Base-by-base conservation (phyloP, 2,329 filamentous ascomycete genomes). In the Penicillium freii region DNA sequence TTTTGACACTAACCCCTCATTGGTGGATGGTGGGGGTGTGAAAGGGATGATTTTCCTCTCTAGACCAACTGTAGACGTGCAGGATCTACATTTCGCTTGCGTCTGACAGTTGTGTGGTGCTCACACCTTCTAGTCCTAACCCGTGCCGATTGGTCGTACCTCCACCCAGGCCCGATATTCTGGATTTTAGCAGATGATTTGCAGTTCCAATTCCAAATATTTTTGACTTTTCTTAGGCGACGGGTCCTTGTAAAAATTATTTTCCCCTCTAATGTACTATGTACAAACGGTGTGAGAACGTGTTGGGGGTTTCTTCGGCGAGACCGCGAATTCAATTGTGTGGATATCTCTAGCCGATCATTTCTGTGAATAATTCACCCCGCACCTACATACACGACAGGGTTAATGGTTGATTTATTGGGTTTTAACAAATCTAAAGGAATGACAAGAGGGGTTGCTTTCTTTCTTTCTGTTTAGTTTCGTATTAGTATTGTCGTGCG, bases 61-160 rank as follows among this genome's bases (percentile, higher is more conserved):
- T 17, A 45, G 40, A 38, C 33, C 11, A 39, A 51, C 4, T 19
- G 23, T n/a, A 43, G 47, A 45, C 19, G 25, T 44, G 40, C 42
- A 56, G 53, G 54, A 57, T 53, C 48, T 53, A 56, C 48, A 31
- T n/a, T 31, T 56, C 49, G 42, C 42, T 46, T 53, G 54, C 42
- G 15, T 56, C 42, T 56, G 54, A 42, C 40, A 52, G 40, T 53
- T 53, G 34, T 34, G 31, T 34, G 29, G 45, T 48, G 27, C 25
- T 48, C 51, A 19, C n/a, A 3, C 17, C n/a, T 10, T 25, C 15
- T 42, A 27, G 34, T 29, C 21, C 29, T 33, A n/a, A 51, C n/a
- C 23, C n/a, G 25, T 47, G 42, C 42, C 45, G 45, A 55, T 51
- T 44, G 46, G 44, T 38, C 23, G 8, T 21, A 23, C 43, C 29